These are phyloP conservation scores for Mortierella sp. DNA, from an alignment of 371 early-diverging fungal species.

Conservation along the genomic window DNA sequence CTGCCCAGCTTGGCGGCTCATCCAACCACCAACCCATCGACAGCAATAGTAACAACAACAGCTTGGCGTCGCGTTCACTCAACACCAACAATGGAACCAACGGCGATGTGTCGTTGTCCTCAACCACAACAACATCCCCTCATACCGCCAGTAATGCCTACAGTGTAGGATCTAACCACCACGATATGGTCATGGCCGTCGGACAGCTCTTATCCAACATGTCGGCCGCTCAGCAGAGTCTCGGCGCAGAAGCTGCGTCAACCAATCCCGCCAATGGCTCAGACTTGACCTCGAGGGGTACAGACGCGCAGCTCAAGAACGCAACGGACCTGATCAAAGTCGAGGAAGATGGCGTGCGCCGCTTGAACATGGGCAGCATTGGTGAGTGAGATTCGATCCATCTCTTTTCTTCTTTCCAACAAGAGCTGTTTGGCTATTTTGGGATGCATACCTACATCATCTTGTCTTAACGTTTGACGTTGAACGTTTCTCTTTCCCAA, in stretches of 20 bases:
- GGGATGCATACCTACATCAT: not conserved
- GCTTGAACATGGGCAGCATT: conserved; percentile 53
- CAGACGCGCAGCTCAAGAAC: conserved; percentile 43
- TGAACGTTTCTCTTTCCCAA: not conserved
- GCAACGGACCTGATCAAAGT: conserved; percentile 43
- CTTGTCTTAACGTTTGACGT: not conserved
- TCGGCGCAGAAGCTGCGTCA: conserved; percentile 21
- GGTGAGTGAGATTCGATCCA: conserved; percentile 27
- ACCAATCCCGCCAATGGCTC: conserved; percentile 18
- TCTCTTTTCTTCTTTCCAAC: not conserved
- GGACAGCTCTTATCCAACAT: conserved; percentile 43
- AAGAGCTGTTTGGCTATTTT: not conserved
- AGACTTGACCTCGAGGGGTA: conserved; percentile 17
- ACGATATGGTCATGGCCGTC: conserved; percentile 40
- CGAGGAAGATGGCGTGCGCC: conserved; percentile 50
- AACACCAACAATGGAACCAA: not conserved
- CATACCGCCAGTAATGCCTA: conserved; percentile 5
- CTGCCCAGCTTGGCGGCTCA: conserved; percentile 55
- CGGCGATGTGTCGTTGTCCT: not conserved
- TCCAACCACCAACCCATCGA: conserved; percentile 4
- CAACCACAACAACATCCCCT: conserved; percentile 22
- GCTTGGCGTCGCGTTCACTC: conserved; percentile 60
- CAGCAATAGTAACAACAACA: conserved; percentile 31
- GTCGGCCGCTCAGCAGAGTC: conserved; percentile 36
- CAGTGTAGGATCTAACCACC: conserved; percentile 8